A percentile compares a stretch with the other conserved stretches of the same genome.
phyloP scores from a whole-genome alignment of 306 rosid genomes.

The Hippophae gyantsensis region DNA sequence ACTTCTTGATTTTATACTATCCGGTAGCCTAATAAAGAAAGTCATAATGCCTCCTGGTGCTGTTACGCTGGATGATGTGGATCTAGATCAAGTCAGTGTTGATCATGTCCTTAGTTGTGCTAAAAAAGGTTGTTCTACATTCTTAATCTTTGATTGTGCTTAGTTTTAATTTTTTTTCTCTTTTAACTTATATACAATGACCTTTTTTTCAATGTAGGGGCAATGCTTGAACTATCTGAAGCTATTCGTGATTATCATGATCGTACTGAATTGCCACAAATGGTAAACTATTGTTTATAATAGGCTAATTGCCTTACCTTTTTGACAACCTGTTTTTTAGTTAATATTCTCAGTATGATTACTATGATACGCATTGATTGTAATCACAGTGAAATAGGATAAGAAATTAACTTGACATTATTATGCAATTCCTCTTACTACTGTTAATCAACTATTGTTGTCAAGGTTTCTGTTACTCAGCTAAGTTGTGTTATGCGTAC shows the following conservation, averaged over 20 bases:
- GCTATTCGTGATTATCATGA: constrained; percentile 98
- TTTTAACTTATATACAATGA: neutral
- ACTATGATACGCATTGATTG: neutral
- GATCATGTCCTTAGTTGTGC: constrained; percentile 89
- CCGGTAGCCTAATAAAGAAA: constrained; percentile 89
- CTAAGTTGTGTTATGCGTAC: neutral
- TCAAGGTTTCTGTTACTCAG: constrained; percentile 2
- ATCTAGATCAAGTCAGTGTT: constrained; percentile 96
- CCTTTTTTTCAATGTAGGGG: constrained; percentile 39
- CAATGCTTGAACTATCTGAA: constrained; percentile 89
- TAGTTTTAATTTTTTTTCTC: neutral
- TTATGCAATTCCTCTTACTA: too few relatives aligned
- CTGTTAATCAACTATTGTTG: too few relatives aligned
- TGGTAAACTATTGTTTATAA: constrained; percentile 41
- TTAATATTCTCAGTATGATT: neutral
- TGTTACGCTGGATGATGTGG: constrained; percentile 89
- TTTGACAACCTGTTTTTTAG: neutral
- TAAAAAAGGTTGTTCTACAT: constrained; percentile 45
- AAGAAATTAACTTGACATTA: too few relatives aligned
- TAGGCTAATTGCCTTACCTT: neutral
- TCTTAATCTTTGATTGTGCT: neutral
- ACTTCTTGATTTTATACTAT: constrained; percentile 81
- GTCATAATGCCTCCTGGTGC: constrained; percentile 99
- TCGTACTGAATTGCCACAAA: constrained; percentile 70
- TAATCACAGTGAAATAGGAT: too few relatives aligned